Conservation (phyloP, 768 basidiomycete species). For the Xerocomus spinulosus region DNA sequence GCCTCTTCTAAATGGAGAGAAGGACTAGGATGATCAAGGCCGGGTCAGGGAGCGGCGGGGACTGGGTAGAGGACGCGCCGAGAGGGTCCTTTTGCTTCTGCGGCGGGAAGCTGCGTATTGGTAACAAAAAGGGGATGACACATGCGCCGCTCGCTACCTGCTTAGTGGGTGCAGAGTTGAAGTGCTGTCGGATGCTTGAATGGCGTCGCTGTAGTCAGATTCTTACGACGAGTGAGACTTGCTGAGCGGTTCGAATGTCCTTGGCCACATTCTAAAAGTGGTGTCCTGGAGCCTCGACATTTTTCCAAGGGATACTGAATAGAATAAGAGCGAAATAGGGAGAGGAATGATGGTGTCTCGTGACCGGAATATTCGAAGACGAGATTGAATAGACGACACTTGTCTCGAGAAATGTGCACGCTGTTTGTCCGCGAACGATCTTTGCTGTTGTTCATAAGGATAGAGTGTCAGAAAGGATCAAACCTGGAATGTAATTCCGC, state of each 20-base stretch:
- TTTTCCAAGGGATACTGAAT: not conserved
- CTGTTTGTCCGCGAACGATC: too few species aligned
- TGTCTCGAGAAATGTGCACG: not conserved
- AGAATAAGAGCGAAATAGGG: too few species aligned
- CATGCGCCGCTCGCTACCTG: not conserved
- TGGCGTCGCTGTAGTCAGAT: not conserved
- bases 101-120: not conserved
- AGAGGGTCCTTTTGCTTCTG: not conserved
- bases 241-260: not conserved
- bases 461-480: too few species aligned
- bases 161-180: not conserved
- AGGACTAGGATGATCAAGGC: constrained; percentile 9
- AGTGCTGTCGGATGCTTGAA: not conserved
- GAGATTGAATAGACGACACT: not conserved
- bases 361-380: not conserved
- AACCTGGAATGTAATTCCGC: not conserved
- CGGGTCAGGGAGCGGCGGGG: not conserved
- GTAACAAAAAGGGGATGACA: not conserved
- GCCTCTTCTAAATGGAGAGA: constrained; percentile 29
- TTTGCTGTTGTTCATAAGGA: too few species aligned
- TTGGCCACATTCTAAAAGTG: not conserved
- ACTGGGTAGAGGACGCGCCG: not conserved
- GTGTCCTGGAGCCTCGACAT: too few species aligned
- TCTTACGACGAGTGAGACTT: not conserved
- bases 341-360: too few species aligned